Evolutionary conservation across 805 yeast species (phyloP), one percentile per base, ranked within the genome.

Genomic region (Komagataella kurtzmanii): DNA sequence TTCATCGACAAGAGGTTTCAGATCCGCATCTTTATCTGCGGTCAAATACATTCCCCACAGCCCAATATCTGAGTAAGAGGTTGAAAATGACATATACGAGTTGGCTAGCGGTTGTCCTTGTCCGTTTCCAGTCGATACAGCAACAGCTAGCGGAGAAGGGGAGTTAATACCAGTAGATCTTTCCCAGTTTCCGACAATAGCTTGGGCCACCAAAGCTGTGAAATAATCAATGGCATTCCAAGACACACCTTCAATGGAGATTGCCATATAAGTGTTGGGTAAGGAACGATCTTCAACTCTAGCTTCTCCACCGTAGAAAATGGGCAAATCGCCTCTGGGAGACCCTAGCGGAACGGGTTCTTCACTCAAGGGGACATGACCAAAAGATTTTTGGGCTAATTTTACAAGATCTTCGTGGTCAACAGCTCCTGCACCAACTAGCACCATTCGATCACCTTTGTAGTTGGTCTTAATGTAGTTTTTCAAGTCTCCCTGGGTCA

Each of bases 101-200:
- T 93, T 93, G 52, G 97, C 97, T 54, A 89, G 70, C 2, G 88
- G 85, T 17, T 76, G 71, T 17, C 71, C 72, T 54, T 81, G 76
- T 0, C 63, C 65, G 59, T 73, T 72, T 40, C 85, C 75, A 2
- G 55, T 48, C 17, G 51, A 47, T 4, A 79, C 74, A 23, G 84
- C 81, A 24, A 80, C 77, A 0, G 95, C 88, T 52, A 93, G 73
- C 50, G 89, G 88, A 3, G 97, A 85, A 21, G 97, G 95, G 21
- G 90, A 81, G 64, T 85, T 81, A 30, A 85, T 77, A 44, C 91
- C 96, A 54, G 85, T 70, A 6, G 96, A 83, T 63, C 99, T 81
- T 67, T 93, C 98, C 98, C 98, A 93, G 61, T 89, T 87, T 44
- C 99, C 99, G 47, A 93, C 84, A 53, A 93, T 85, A 8, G 98